Evolutionary conservation across 2,329 filamentous ascomycete genomes (phyloP).

Genomic region (Lachnellula willkommii): DNA sequence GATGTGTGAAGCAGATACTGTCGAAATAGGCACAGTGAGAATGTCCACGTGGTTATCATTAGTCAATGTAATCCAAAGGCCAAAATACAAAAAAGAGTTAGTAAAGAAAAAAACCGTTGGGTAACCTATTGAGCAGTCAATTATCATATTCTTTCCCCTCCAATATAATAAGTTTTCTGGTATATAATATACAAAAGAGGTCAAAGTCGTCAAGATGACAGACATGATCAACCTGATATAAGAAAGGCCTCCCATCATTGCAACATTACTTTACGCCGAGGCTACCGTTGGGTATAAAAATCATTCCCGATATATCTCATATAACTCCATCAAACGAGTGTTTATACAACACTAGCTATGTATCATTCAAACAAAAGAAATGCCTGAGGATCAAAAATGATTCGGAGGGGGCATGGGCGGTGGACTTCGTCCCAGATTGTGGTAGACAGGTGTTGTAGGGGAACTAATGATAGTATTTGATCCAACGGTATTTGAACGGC

Average conservation of each 20-base stretch:
- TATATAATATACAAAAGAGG: no score
- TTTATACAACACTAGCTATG: neutral
- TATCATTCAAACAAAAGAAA: neutral
- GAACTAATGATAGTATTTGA: neutral
- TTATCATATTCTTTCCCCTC: no score
- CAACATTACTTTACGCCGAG: neutral
- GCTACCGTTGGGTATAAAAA: neutral
- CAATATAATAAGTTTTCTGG: no score
- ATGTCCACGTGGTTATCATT: no score
- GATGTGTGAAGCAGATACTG: constrained; percentile 21
- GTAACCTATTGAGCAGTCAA: no score
- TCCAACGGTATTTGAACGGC: neutral
- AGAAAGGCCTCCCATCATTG: neutral
- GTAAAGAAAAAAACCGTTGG: no score
- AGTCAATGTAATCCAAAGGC: no score
- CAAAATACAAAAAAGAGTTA: no score
- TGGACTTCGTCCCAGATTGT: neutral
- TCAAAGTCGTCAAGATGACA: no score
- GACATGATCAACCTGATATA: no score
- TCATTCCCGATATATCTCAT: neutral
- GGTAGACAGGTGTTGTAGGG: neutral
- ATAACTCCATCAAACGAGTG: neutral
- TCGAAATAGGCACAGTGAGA: neutral
- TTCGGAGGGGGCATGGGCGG: neutral
- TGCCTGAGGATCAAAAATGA: neutral